A percentile compares a stretch with the other conserved stretches of the same genome.
Evolutionary conservation across 2,329 filamentous ascomycete species (phyloP).

Genomic region (Leptosphaerulina australis): DNA sequence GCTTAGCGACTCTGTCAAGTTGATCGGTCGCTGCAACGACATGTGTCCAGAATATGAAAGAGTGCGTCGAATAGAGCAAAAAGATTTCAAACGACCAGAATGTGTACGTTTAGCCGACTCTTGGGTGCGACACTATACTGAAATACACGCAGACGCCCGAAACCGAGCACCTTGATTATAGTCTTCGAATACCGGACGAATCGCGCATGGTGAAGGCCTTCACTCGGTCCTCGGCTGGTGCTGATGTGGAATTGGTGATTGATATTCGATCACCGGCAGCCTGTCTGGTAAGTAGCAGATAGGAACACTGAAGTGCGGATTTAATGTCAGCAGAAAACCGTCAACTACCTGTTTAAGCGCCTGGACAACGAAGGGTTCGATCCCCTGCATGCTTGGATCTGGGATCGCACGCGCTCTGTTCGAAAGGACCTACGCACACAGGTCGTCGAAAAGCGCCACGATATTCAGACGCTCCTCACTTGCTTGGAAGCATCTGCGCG

Average conservation of each 20-base stretch:
- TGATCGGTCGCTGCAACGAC: slow-evolving; percentile 65
- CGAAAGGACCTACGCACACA: slow-evolving; percentile 70
- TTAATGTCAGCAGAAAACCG: slow-evolving; percentile 44
- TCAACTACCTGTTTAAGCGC: slow-evolving; percentile 53
- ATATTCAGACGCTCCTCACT: slow-evolving; percentile 63
- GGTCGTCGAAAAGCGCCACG: slow-evolving; percentile 59
- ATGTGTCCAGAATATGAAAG: slow-evolving; percentile 71
- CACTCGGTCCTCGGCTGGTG: slow-evolving; percentile 65
- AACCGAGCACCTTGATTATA: slow-evolving; percentile 41
- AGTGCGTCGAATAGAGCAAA: slow-evolving; percentile 65
- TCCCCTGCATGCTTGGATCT: slow-evolving; percentile 66
- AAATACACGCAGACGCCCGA: slow-evolving; percentile 31
- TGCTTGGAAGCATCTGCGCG: slow-evolving; percentile 68
- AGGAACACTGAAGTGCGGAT: slow-evolving; percentile 20
- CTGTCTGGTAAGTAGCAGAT: slow-evolving; percentile 44
- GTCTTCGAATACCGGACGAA: slow-evolving; percentile 53
- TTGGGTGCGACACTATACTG: not conserved
- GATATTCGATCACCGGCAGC: slow-evolving; percentile 64
- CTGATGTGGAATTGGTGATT: slow-evolving; percentile 67
- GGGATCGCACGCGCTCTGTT: slow-evolving; percentile 69
- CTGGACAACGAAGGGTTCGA: slow-evolving; percentile 57
- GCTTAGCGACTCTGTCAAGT: slow-evolving; percentile 65
- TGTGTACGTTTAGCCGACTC: slow-evolving; percentile 51
- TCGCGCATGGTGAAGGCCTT: slow-evolving; percentile 68
- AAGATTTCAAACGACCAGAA: slow-evolving; percentile 66